These are phyloP conservation scores for Hammondia hammondi DNA, from an alignment of 169 alveolate species.

Conservation along the genomic window DNA sequence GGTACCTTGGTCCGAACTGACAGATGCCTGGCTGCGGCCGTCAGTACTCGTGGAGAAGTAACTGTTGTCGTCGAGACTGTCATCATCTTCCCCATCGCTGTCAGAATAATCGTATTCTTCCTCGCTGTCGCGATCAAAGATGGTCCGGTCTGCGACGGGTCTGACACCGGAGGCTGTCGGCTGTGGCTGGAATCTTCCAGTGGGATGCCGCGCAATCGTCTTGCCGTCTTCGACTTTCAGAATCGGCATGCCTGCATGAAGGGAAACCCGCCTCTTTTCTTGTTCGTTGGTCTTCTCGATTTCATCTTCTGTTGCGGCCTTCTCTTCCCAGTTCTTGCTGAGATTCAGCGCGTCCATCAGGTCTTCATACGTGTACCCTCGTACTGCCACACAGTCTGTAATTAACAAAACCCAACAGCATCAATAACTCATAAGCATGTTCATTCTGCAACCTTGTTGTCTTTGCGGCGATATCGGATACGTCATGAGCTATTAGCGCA, in stretches of 20 bases:
- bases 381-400: not conserved
- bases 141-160: not conserved
- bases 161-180: not conserved
- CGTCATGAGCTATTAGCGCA: too few species aligned
- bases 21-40: not conserved
- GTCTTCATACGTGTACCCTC: constrained; percentile 5
- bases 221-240: constrained; percentile 3
- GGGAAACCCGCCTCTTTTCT: constrained; percentile 2
- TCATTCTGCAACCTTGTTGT: too few species aligned
- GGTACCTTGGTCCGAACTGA: too few species aligned
- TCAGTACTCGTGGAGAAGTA: not conserved
- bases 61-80: not conserved
- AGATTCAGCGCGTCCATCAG: constrained; percentile 11
- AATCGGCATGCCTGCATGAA: constrained; percentile 7
- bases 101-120: not conserved
- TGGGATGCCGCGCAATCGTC: not conserved
- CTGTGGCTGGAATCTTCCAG: not conserved
- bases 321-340: not conserved
- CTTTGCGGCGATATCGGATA: too few species aligned
- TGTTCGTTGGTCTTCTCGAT: not conserved
- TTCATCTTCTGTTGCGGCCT: not conserved
- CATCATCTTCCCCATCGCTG: not conserved
- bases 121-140: not conserved
- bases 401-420: not conserved
- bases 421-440: too few species aligned